A percentile compares a stretch with the other conserved stretches of the same genome.
These are phyloP conservation scores for Spinellus fusiger DNA, from an alignment of 192 early-diverging fungal species.

Conservation along the genomic window DNA sequence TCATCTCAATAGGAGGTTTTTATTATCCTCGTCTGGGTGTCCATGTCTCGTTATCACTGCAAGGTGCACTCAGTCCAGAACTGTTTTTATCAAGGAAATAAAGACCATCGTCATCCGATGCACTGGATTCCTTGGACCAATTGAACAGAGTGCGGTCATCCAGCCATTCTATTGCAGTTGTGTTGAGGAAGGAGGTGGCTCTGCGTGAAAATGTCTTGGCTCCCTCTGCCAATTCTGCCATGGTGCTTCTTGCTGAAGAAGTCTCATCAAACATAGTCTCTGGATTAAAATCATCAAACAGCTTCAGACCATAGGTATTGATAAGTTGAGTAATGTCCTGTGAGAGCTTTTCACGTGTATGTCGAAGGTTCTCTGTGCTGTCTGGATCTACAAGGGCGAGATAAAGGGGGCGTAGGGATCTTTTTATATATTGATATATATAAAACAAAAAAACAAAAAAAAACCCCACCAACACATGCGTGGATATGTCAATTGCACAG, in stretches of 20 bases:
- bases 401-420: slow-evolving; percentile 82
- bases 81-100: slow-evolving; percentile 43
- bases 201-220: slow-evolving; percentile 20
- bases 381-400: slow-evolving; percentile 58
- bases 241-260: not conserved
- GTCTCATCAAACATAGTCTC: slow-evolving; percentile 2
- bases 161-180: slow-evolving; percentile 33
- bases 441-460: slow-evolving; percentile 30
- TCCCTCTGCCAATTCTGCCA: slow-evolving; percentile 13
- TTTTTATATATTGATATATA: slow-evolving; percentile 8
- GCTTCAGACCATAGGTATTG: slow-evolving; percentile 76
- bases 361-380: slow-evolving; percentile 60
- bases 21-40: not conserved
- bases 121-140: slow-evolving; percentile 42
- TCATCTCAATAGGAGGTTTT: too few species aligned
- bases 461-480: too few species aligned
- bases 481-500: not conserved
- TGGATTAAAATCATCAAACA: slow-evolving; percentile 66
- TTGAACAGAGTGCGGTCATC: slow-evolving; percentile 51
- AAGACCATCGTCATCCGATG: slow-evolving; percentile 46
- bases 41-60: not conserved
- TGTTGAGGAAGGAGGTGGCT: slow-evolving; percentile 25
- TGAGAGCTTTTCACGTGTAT: slow-evolving; percentile 66
- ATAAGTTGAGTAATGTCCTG: slow-evolving; percentile 73
- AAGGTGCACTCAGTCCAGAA: not conserved